A percentile compares a stretch with the other conserved stretches of the same genome.
Conservation (phyloP, 2,329 filamentous ascomycete genomes). For the Ophiostoma pallidulum region DNA sequence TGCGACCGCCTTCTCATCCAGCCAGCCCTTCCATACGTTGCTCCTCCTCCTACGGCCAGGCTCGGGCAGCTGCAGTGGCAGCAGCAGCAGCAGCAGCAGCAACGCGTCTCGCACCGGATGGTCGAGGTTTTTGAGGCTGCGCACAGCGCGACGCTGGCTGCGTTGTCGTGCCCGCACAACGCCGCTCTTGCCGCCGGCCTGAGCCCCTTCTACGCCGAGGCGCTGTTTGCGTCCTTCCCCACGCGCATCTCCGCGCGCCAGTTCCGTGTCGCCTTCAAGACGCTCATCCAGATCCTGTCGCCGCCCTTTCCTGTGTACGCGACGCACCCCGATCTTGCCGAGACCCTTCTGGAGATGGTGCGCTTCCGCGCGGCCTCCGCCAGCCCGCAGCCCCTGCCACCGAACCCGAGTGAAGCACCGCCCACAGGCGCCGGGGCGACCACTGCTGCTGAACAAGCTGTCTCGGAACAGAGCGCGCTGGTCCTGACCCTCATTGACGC, state of each 20-base stretch:
- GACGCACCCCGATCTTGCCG: slow-evolving; percentile 66
- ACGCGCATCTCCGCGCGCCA: slow-evolving; percentile 69
- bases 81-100: slow-evolving; percentile 20
- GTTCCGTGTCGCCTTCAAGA: slow-evolving; percentile 81
- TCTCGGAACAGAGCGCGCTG: slow-evolving; percentile 74
- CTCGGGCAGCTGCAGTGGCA: not conserved
- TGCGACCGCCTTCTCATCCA: slow-evolving; percentile 67
- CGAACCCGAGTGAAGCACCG: not conserved
- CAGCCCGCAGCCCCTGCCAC: slow-evolving; percentile 29
- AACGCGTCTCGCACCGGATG: slow-evolving; percentile 34
- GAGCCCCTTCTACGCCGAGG: slow-evolving; percentile 74
- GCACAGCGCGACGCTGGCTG: slow-evolving; percentile 71
- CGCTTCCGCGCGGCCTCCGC: slow-evolving; percentile 53
- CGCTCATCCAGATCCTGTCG: slow-evolving; percentile 69
- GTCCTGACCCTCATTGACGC: slow-evolving; percentile 71
- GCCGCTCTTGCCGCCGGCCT: slow-evolving; percentile 59
- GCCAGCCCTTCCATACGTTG: slow-evolving; percentile 65
- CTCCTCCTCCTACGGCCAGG: slow-evolving; percentile 23
- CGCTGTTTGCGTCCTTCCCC: slow-evolving; percentile 72
- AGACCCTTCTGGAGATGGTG: slow-evolving; percentile 70
- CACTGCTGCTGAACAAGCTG: slow-evolving; percentile 20
- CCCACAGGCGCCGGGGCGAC: slow-evolving; percentile 9
- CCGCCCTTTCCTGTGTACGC: slow-evolving; percentile 69
- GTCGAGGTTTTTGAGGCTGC: slow-evolving; percentile 73
- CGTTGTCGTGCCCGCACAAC: slow-evolving; percentile 72